Conservation (phyloP, 129 eudicot genomes). For the Flaveria sonorensis region DNA sequence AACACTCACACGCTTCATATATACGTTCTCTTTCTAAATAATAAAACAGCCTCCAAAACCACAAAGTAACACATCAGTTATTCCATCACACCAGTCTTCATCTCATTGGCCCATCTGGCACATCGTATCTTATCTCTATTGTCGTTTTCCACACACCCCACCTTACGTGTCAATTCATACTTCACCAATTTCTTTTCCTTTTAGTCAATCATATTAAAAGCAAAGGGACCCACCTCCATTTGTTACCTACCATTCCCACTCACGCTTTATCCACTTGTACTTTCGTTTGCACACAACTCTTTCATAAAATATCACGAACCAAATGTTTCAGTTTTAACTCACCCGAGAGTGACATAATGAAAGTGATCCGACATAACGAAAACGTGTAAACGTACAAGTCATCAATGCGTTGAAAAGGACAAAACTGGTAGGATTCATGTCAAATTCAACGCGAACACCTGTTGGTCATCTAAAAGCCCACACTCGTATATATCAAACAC, state of each 20-base stretch:
- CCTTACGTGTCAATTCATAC: slow-evolving; percentile 34
- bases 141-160: slow-evolving; percentile 26
- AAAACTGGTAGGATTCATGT: slow-evolving; percentile 32
- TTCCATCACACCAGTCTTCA: slow-evolving; percentile 16
- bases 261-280: slow-evolving; percentile 24
- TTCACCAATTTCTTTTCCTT: slow-evolving; percentile 28
- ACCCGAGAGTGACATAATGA: slow-evolving; percentile 1
- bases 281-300: slow-evolving; percentile 26
- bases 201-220: slow-evolving; percentile 36
- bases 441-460: slow-evolving; percentile 44
- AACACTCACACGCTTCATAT: background rate
- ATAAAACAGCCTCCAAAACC: background rate
- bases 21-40: slow-evolving; percentile 25
- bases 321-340: background rate
- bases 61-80: slow-evolving; percentile 26
- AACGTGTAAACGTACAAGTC: slow-evolving; percentile 39
- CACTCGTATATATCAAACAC: slow-evolving; percentile 31
- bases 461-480: slow-evolving; percentile 12
- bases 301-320: background rate
- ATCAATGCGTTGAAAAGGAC: slow-evolving; percentile 24
- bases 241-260: slow-evolving; percentile 41
- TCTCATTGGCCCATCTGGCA: slow-evolving; percentile 39
- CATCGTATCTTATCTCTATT: slow-evolving; percentile 33
- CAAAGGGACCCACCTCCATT: slow-evolving; percentile 22
- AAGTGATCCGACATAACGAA: background rate